Percentiles rank a stretch among this genome's conserved stretches.
phyloP scores from a whole-genome alignment of 2,329 filamentous ascomycete genomes.

The Botrytis squamosa region DNA sequence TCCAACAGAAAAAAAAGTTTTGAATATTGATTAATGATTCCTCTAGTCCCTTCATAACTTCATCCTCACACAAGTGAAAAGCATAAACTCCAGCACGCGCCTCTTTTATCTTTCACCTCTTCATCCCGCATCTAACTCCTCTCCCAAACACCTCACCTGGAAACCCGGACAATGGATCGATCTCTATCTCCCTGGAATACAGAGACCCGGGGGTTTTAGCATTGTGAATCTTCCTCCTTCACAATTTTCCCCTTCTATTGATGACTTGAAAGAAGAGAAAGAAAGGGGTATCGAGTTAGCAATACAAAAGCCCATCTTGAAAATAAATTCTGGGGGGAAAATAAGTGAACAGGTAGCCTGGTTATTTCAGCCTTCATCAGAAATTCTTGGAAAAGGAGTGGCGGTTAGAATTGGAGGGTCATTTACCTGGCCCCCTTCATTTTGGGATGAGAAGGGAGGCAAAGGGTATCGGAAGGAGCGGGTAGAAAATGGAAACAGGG shows the following conservation, averaged over 20 bases:
- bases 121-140: background rate
- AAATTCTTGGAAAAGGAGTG: background rate
- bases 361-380: background rate
- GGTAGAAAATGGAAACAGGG: background rate
- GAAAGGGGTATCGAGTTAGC: background rate
- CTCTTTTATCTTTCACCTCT: constrained; percentile 1
- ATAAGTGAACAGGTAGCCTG: background rate
- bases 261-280: background rate
- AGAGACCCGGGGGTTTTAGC: background rate
- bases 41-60: background rate
- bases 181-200: background rate
- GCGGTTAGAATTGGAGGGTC: background rate
- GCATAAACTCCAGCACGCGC: background rate
- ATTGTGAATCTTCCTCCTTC: background rate
- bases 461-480: background rate
- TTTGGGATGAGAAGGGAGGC: background rate
- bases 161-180: constrained; percentile 1
- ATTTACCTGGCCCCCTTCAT: background rate
- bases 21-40: background rate
- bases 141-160: background rate
- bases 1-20: background rate
- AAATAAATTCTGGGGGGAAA: background rate
- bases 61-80: background rate
- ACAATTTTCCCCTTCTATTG: background rate
- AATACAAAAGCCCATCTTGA: background rate